Percentiles rank a stretch among this genome's conserved stretches.
Conservation (phyloP, 176 grass and related monocot species). For the Leersia perrieri region DNA sequence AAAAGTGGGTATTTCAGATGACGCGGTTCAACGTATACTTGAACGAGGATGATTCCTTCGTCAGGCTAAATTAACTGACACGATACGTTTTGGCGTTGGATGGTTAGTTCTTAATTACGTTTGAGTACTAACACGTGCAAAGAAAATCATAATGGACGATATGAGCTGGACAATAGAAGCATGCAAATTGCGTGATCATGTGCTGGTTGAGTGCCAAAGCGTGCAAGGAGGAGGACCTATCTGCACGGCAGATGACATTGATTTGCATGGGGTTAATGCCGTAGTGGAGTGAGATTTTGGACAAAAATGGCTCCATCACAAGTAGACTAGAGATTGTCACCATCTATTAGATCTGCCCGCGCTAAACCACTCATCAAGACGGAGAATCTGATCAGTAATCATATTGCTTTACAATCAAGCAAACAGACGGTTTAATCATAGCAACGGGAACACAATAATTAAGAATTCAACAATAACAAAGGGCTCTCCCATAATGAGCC, state of each 20-base stretch:
- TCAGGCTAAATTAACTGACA: background rate
- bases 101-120: background rate
- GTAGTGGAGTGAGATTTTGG: background rate
- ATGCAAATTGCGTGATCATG: background rate
- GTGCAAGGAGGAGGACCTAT: background rate
- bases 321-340: background rate
- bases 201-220: background rate
- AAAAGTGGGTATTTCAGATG: background rate
- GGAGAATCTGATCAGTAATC: slow-evolving; percentile 6
- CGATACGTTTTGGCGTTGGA: background rate
- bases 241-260: background rate
- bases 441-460: background rate
- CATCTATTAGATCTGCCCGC: background rate
- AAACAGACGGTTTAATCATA: slow-evolving; percentile 29
- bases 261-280: background rate
- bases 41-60: background rate
- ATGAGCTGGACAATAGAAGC: background rate
- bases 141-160: background rate
- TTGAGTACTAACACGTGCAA: background rate
- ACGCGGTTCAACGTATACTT: background rate
- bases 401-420: slow-evolving; percentile 40
- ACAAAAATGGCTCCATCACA: background rate
- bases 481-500: background rate
- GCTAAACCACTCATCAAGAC: background rate
- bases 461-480: background rate